These are phyloP conservation scores for Aspergillus thermomutatus DNA, from an alignment of 2,329 filamentous ascomycete species.

Conservation along the genomic window DNA sequence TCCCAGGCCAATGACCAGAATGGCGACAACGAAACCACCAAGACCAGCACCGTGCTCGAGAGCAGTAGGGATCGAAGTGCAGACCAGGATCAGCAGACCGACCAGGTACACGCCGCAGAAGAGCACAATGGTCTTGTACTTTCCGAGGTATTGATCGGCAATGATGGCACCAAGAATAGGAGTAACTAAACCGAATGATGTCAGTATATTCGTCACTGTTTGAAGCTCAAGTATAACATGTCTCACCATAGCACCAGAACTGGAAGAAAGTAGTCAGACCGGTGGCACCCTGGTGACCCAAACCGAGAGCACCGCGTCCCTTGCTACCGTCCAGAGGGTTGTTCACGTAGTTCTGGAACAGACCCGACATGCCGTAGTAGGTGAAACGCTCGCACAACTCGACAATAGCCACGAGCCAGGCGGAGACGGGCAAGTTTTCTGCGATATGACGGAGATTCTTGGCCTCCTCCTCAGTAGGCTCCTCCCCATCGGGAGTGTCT, in stretches of 20 bases:
- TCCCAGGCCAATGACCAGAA: constrained; percentile 63
- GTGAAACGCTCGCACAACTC: constrained; percentile 59
- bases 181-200: constrained; percentile 36
- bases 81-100: constrained; percentile 54
- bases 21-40: constrained; percentile 54
- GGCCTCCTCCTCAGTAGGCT: constrained; percentile 54
- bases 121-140: constrained; percentile 58
- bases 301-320: constrained; percentile 41
- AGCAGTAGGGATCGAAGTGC: constrained; percentile 52
- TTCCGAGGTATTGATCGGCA: constrained; percentile 59
- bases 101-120: constrained; percentile 58
- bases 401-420: constrained; percentile 56
- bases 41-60: constrained; percentile 50
- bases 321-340: constrained; percentile 37
- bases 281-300: constrained; percentile 46
- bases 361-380: constrained; percentile 54
- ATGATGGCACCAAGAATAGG: constrained; percentile 58
- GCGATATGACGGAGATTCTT: constrained; percentile 50
- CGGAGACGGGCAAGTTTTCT: constrained; percentile 54
- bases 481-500: constrained; percentile 46
- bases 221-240: not conserved
- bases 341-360: constrained; percentile 57
- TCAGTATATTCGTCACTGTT: constrained; percentile 1
- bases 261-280: constrained; percentile 52
- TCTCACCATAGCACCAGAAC: constrained; percentile 52